Evolutionary conservation across 306 rosid species (phyloP).

Genomic region (Coriaria nepalensis): DNA sequence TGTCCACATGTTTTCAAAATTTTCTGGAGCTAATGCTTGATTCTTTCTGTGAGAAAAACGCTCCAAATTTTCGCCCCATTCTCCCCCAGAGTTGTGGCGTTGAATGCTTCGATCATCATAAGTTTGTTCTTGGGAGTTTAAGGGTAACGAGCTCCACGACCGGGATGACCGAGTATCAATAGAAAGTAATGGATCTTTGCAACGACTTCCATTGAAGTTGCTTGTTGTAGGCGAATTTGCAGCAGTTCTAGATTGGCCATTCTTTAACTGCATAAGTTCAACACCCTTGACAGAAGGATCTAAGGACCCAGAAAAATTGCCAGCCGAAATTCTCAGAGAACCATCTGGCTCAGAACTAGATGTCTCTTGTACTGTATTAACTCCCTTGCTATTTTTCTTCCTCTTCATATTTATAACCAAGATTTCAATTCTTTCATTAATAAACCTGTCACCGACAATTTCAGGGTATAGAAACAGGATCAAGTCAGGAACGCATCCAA

Average conservation of each 20-base stretch:
- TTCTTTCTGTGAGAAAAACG: constrained; percentile 70
- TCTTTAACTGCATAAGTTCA: constrained; percentile 75
- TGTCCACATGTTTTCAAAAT: constrained; percentile 87
- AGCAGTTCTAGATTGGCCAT: constrained; percentile 34
- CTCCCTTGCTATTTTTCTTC: constrained; percentile 46
- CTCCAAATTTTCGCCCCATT: constrained; percentile 92
- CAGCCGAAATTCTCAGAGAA: constrained; percentile 33
- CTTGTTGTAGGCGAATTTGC: constrained; percentile 18
- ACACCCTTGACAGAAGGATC: constrained; percentile 91
- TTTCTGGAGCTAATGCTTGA: constrained; percentile 89
- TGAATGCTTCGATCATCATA: constrained; percentile 37
- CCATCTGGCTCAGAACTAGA: constrained; percentile 42
- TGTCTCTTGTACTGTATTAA: constrained; percentile 23
- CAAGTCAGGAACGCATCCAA: constrained; percentile 3
- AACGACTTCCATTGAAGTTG: constrained; percentile 26
- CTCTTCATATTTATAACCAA: constrained; percentile 54
- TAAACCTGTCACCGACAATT: constrained; percentile 55
- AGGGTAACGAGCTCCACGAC: constrained; percentile 50
- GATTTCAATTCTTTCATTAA: constrained; percentile 81
- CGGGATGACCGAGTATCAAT: constrained; percentile 61
- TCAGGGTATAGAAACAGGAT: constrained; percentile 19
- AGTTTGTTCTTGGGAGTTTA: constrained; percentile 32
- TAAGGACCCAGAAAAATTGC: constrained; percentile 39
- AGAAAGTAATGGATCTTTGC: constrained; percentile 78
- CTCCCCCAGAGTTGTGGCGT: constrained; percentile 46